phyloP scores from a whole-genome alignment of 2,329 filamentous ascomycete species.

The Fusarium torreyae region DNA sequence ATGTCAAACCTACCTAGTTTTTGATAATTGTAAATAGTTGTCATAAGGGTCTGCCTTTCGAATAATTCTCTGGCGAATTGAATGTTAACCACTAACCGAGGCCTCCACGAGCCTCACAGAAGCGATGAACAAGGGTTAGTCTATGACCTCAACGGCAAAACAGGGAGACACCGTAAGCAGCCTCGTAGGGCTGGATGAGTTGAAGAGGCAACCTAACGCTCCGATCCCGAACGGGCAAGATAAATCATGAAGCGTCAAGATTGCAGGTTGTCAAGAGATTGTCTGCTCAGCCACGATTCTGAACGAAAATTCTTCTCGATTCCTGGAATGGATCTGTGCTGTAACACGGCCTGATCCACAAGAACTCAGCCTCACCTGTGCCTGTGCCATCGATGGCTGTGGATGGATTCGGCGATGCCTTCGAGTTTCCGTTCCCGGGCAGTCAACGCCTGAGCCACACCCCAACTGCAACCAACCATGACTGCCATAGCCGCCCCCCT shows the following conservation, averaged over 20 bases:
- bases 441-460: slow-evolving; percentile 27
- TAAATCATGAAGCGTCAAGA: slow-evolving; percentile 7
- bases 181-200: slow-evolving; percentile 30
- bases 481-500: slow-evolving; percentile 8
- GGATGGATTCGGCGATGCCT: slow-evolving; percentile 32
- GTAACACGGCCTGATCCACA: slow-evolving; percentile 19
- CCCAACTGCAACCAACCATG: slow-evolving; percentile 25
- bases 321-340: slow-evolving; percentile 4
- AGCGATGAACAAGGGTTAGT: neutral
- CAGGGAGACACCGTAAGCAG: slow-evolving; percentile 1
- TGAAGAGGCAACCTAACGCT: slow-evolving; percentile 22
- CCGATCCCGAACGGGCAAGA: slow-evolving; percentile 14
- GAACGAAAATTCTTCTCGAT: slow-evolving; percentile 22
- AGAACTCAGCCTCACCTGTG: slow-evolving; percentile 31
- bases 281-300: slow-evolving; percentile 26
- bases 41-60: neutral
- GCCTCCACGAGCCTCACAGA: slow-evolving; percentile 5
- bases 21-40: neutral
- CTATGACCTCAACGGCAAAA: neutral
- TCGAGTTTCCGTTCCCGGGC: slow-evolving; percentile 7
- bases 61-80: neutral
- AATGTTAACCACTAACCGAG: slow-evolving; percentile 3
- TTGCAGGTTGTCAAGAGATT: neutral
- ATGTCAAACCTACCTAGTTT: neutral
- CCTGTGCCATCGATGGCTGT: slow-evolving; percentile 1